Conservation (phyloP, 805 yeast genomes). For the Kazachstania africana region DNA sequence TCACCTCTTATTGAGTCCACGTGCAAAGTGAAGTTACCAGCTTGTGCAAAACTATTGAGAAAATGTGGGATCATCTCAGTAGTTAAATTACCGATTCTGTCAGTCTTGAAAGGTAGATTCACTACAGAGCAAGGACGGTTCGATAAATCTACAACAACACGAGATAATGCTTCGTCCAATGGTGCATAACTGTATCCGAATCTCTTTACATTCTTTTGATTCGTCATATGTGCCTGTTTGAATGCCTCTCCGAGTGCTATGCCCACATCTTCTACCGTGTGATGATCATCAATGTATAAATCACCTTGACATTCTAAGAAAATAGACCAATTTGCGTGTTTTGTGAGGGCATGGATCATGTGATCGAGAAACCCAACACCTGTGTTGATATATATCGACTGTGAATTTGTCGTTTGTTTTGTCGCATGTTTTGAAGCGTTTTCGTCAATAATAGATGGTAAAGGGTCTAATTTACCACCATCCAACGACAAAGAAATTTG, state of each 20-base stretch:
- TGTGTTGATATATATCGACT: slow-evolving; percentile 68
- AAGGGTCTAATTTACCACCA: slow-evolving; percentile 59
- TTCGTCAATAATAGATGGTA: slow-evolving; percentile 34
- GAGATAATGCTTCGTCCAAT: slow-evolving; percentile 84
- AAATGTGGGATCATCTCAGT: slow-evolving; percentile 99
- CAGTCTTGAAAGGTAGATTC: slow-evolving; percentile 83
- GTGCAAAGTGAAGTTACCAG: slow-evolving; percentile 82
- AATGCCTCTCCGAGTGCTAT: slow-evolving; percentile 90
- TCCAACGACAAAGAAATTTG: slow-evolving; percentile 74
- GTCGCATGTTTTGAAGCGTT: slow-evolving; percentile 63
- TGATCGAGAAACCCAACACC: slow-evolving; percentile 95
- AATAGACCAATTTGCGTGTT: slow-evolving; percentile 93
- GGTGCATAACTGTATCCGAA: slow-evolving; percentile 94
- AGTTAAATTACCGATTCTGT: slow-evolving; percentile 82
- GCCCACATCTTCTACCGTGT: slow-evolving; percentile 91
- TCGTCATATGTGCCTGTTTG: no score
- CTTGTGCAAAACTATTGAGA: slow-evolving; percentile 84
- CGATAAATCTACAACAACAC: slow-evolving; percentile 93
- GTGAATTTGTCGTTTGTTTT: slow-evolving; percentile 30
- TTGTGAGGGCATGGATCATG: slow-evolving; percentile 94
- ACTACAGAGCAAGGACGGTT: slow-evolving; percentile 87
- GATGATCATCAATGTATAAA: slow-evolving; percentile 93
- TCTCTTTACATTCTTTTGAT: no score
- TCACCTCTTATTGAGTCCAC: slow-evolving; percentile 89
- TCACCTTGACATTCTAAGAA: slow-evolving; percentile 88